These are phyloP conservation scores for Puccinia triticina DNA, from an alignment of 1,284 basidiomycete genomes.

Conservation along the genomic window DNA sequence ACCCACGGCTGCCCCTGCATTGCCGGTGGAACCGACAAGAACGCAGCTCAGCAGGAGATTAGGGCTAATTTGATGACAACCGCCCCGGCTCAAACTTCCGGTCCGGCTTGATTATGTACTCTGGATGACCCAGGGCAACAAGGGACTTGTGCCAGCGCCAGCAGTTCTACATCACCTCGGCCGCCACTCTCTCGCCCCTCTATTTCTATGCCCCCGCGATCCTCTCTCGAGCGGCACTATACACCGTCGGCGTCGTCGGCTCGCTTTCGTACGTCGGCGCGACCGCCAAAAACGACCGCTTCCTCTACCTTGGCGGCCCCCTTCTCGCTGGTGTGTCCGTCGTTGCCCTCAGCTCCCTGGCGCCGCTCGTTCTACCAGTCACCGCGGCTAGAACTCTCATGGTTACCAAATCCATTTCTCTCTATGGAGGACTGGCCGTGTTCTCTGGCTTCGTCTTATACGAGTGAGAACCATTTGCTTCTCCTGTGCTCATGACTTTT, in stretches of 20 bases:
- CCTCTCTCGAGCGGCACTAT: constrained; percentile 82
- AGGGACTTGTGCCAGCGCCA: no score
- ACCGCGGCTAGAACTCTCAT: constrained; percentile 74
- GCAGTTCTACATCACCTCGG: no score
- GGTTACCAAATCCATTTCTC: constrained; percentile 74
- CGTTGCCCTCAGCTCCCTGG: constrained; percentile 79
- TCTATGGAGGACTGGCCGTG: constrained; percentile 83
- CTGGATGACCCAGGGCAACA: no score
- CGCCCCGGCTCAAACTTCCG: no score
- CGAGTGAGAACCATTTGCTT: no score
- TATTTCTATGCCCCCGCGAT: constrained; percentile 85
- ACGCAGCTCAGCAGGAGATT: no score
- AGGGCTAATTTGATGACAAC: no score
- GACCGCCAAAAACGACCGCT: constrained; percentile 82
- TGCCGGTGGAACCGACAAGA: no score
- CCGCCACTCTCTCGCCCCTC: constrained; percentile 77
- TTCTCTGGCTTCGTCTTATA: constrained; percentile 84
- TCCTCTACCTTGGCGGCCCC: constrained; percentile 72
- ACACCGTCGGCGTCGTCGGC: constrained; percentile 82
- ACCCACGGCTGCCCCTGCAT: no score
- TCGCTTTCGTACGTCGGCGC: constrained; percentile 83
- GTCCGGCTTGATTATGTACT: no score
- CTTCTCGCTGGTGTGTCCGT: constrained; percentile 76
- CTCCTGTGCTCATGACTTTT: no score
- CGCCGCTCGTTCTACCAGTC: constrained; percentile 82